Base-by-base conservation (phyloP, 768 basidiomycete species). In the Brasilioporus rufonigricans region DNA sequence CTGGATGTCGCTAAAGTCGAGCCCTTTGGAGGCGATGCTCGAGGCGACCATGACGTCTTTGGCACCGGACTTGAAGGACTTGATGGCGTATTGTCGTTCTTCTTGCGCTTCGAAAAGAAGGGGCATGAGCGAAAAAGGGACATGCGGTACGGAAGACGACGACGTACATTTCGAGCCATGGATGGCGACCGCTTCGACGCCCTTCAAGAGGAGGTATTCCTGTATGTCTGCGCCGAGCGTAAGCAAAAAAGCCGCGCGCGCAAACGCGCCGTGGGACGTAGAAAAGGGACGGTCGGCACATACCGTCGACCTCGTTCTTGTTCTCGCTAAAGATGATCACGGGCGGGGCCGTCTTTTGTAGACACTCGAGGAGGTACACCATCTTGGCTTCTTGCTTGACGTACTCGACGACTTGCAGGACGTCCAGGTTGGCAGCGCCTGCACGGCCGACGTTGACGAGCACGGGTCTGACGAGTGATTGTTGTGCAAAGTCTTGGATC, bases 21-120 rank as follows among this genome's bases (percentile, higher is more conserved):
- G 83, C 27, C 97, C 97, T 71, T 99, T 98, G 36, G 93, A 97
- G 1, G 96, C 97, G 26, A 99, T 93, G 29, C 95, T 87, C 4
- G 95, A 98, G 3, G 97, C 97, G 29, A 99, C 97, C 97, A 98
- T 98, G 45, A 98, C 96, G 71, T 99, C 97, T 68, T 99, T 99
- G 39, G 86, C 91, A 26, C 97, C 97, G 1, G 89, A 85, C 69
- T 98, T 98, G 79, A 99, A 99, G 0, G 97, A 89, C 68, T 91
- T 93, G 74, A 99, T 98, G 45, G 97, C 97, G 65, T 98, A 99
- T 71, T 98, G 96, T 7, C 97, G 91, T 72, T 98, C 97, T 75
- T 99, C 97, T 73, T 98, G 97, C 2, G 89, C 95, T 98, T 5
- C 44, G 14, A 4, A n/a, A 9, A 61, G 23, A 5, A 41, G 1